Evolutionary conservation across 2,329 filamentous ascomycete genomes (phyloP).

Genomic region (Sporothrix schenckii): DNA sequence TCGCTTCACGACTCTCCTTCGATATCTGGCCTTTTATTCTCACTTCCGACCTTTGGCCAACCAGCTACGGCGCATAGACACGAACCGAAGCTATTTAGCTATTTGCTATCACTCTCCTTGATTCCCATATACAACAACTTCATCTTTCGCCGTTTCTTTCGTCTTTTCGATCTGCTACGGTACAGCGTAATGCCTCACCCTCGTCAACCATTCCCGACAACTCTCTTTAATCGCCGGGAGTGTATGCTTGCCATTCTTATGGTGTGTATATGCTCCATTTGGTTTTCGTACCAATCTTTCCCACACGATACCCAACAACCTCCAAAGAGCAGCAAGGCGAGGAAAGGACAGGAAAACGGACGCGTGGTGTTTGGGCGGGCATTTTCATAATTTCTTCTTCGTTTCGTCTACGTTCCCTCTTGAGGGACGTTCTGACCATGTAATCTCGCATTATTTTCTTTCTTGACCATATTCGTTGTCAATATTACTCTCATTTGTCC

Average conservation of each 20-base stretch:
- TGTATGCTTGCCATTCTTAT: neutral
- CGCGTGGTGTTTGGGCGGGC: conserved; percentile 26
- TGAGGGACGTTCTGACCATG: neutral
- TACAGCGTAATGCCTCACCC: conserved; percentile 30
- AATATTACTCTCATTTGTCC: neutral
- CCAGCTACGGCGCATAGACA: conserved; percentile 31
- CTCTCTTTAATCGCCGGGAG: neutral
- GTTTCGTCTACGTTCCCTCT: neutral
- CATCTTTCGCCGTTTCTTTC: conserved; percentile 22
- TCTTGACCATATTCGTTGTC: conserved; percentile 9
- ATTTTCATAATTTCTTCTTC: conserved; percentile 2
- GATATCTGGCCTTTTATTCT: conserved; percentile 20
- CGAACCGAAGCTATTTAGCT: conserved; percentile 23
- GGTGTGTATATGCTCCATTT: neutral
- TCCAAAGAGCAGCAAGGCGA: neutral
- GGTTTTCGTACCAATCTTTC: neutral
- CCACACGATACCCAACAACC: conserved; percentile 27
- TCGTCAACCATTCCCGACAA: neutral
- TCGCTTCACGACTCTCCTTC: conserved; percentile 30
- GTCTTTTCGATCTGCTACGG: conserved; percentile 19
- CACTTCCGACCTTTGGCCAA: conserved; percentile 25
- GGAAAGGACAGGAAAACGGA: conserved; percentile 22
- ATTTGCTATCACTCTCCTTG: conserved; percentile 22
- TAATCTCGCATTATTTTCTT: neutral
- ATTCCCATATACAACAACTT: neutral